A percentile compares a stretch with the other conserved stretches of the same genome.
phyloP scores from a whole-genome alignment of 352 stramenopile species.

The Saprolegnia diclina region DNA sequence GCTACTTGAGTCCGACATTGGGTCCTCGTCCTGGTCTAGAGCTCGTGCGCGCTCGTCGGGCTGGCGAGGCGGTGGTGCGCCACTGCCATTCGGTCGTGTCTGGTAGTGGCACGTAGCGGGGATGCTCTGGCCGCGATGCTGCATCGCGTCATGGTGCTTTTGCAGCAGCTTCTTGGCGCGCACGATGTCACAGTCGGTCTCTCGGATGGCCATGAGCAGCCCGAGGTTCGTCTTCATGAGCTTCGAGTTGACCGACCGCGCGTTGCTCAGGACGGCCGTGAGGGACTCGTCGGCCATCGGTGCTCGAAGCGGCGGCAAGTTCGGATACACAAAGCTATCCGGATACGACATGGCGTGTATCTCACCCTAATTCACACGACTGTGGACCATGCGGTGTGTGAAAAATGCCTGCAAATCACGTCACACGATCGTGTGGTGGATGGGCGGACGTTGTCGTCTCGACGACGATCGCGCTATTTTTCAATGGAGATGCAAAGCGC shows the following conservation, averaged over 20 bases:
- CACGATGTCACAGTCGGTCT: slow-evolving; percentile 41
- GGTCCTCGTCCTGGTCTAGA: slow-evolving; percentile 20
- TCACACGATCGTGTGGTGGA: too few relatives aligned
- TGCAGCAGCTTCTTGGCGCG: slow-evolving; percentile 32
- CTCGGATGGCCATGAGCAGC: slow-evolving; percentile 47
- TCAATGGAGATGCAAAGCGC: too few relatives aligned
- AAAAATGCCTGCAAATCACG: too few relatives aligned
- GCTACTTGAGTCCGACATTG: slow-evolving; percentile 20
- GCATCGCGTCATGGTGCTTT: slow-evolving; percentile 31
- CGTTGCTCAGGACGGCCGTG: slow-evolving; percentile 29
- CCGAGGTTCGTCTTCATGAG: slow-evolving; percentile 54
- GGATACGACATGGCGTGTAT: background rate
- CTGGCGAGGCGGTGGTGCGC: background rate
- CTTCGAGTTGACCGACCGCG: slow-evolving; percentile 39
- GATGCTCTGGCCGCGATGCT: slow-evolving; percentile 31
- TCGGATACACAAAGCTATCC: background rate
- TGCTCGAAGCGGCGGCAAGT: background rate
- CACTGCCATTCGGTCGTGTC: background rate
- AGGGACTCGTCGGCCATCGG: slow-evolving; percentile 20
- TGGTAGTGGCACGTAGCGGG: slow-evolving; percentile 31
- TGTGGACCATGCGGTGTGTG: too few relatives aligned
- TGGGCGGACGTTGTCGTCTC: too few relatives aligned
- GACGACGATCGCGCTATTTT: too few relatives aligned
- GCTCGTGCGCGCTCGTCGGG: background rate
- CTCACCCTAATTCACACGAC: too few relatives aligned